phyloP scores from a whole-genome alignment of 805 yeast genomes.

The Komagataella pseudopastoris region DNA sequence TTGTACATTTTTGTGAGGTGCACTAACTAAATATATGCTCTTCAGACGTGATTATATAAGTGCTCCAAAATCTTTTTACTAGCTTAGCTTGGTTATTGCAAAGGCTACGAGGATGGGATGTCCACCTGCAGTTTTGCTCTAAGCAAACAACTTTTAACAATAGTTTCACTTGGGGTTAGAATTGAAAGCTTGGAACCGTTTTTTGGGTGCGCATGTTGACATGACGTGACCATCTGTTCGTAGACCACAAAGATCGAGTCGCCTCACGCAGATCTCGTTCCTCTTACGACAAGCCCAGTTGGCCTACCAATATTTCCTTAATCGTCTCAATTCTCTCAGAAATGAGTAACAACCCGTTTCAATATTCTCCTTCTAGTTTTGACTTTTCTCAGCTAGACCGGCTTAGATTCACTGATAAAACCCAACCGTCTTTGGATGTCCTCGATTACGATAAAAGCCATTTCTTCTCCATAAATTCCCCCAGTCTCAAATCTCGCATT shows the following conservation, averaged over 20 bases:
- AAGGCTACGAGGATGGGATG: too few relatives aligned
- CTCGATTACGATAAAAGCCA: not conserved
- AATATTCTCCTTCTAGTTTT: not conserved
- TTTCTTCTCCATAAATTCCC: not conserved
- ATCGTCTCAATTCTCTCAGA: not conserved
- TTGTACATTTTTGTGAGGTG: not conserved
- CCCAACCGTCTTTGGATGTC: not conserved
- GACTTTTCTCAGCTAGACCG: not conserved
- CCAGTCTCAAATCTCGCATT: not conserved
- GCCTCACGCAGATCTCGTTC: not conserved
- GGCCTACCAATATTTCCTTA: not conserved
- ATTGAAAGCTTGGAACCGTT: too few relatives aligned
- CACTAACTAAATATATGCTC: not conserved
- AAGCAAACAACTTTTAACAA: too few relatives aligned
- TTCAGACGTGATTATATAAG: not conserved
- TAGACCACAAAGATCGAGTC: not conserved
- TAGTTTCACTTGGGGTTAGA: too few relatives aligned
- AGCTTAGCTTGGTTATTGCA: too few relatives aligned
- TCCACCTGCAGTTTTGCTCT: too few relatives aligned
- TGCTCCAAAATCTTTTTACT: too few relatives aligned
- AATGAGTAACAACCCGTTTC: not conserved
- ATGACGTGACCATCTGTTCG: too few relatives aligned
- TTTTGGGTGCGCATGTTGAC: too few relatives aligned
- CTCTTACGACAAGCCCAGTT: not conserved
- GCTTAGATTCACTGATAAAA: not conserved